A percentile compares a stretch with the other conserved stretches of the same genome.
These are phyloP conservation scores for Lentinula novae-zelandiae DNA, from an alignment of 1,284 basidiomycete genomes.

Conservation along the genomic window DNA sequence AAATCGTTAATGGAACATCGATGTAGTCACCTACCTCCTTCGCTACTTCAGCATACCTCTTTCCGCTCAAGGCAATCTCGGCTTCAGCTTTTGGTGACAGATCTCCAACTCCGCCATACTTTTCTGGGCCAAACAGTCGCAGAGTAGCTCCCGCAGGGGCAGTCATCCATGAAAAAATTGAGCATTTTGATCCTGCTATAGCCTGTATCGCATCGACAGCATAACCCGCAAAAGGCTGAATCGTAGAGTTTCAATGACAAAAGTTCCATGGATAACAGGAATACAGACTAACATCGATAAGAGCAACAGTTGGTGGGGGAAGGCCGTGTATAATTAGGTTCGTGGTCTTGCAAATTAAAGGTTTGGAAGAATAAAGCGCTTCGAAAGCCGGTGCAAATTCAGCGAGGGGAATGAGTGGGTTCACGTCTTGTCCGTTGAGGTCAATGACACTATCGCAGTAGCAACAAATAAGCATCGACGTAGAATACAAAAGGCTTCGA, in stretches of 20 bases:
- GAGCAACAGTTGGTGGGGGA: background rate
- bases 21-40: background rate
- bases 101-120: background rate
- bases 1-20: too few species aligned
- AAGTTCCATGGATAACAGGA: background rate
- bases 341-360: background rate
- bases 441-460: background rate
- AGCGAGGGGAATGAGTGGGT: background rate
- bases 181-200: background rate
- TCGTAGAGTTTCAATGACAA: background rate
- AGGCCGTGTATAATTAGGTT: background rate
- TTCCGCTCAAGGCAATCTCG: background rate
- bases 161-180: constrained; percentile 6
- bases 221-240: background rate
- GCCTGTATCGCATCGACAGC: background rate
- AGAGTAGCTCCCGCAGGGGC: constrained; percentile 5
- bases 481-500: background rate
- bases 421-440: background rate
- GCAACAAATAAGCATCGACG: background rate
- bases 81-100: background rate
- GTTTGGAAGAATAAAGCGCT: background rate
- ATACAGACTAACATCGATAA: background rate
- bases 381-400: constrained; percentile 3
- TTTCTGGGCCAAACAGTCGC: background rate
- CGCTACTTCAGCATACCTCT: background rate